Evolutionary conservation across 176 grass and related monocot genomes (phyloP), one percentile per base, ranked within the genome.

Genomic region (Urochloa ruziziensis): DNA sequence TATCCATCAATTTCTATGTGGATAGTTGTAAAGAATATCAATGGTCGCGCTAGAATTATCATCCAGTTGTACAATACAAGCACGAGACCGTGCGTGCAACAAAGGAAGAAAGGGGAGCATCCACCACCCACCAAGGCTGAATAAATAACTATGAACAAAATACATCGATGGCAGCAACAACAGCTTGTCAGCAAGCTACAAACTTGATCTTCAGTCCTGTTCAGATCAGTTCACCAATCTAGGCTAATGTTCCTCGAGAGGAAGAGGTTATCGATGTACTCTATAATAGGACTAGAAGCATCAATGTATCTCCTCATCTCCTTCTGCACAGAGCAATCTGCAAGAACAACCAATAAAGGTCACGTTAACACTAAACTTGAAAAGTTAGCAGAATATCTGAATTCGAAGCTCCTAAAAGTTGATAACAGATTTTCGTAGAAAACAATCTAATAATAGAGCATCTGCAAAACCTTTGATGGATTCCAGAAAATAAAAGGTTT

Each of bases 241-340:
- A 99, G 70, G 42, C 42, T 85, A 87, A 99, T 98, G 42, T 91
- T 94, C 76, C 91, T 90, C 34, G 93, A 96, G 53, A 99, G 85
- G 84, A 94, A 99, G 85, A 99, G 91, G 78, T 90, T 88, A 70
- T 99, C 93, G 49, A 99, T 99, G 88, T 99, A 94, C 40, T 87
- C 78, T 90, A 99, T 96, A 49, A 98, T 85, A 5, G 91, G 96
- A 73, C 83, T 90, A 48, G 87, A 95, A 30, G 93, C 91, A 4
- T 98, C 73, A 40, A 95, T 98, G 82, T 93, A 98, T 94, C 93
- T 89, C 91, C 80, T 88, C 96, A 99, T 99, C 82, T 96, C 93
- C 87, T 96, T 92, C 77, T 89, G 78, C 60, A 94, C 89, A 32
- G 96, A 89, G 59, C 64, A 82, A 90, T 99, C 93, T 99, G 93